A percentile compares a stretch with the other conserved stretches of the same genome.
Conservation (phyloP, 192 early-diverging fungal genomes). For the Coemansia sp. region DNA sequence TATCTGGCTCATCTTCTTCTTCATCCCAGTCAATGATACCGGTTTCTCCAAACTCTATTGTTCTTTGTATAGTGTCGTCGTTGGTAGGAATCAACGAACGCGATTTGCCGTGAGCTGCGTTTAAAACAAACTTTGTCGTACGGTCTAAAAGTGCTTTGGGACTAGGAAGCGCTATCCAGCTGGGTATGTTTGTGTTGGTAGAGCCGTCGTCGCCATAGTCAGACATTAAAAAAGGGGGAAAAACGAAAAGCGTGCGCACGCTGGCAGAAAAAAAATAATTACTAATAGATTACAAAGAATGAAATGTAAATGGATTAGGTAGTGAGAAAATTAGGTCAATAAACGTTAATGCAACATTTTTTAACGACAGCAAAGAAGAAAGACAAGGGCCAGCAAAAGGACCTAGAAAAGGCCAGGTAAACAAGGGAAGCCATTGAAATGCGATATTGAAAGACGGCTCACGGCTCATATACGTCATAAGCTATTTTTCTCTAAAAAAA, state of each 20-base stretch:
- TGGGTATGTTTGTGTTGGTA: slow-evolving; percentile 1
- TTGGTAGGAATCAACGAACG: slow-evolving; percentile 46
- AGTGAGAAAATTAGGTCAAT: no score
- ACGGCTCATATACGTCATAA: no score
- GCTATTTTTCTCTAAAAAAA: no score
- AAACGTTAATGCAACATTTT: no score
- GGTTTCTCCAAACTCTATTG: slow-evolving; percentile 5
- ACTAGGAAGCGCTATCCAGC: slow-evolving; percentile 28
- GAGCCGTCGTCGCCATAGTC: slow-evolving; percentile 23
- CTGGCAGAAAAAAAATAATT: background rate
- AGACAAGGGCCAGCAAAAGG: no score
- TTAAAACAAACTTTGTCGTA: slow-evolving; percentile 49
- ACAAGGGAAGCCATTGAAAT: no score
- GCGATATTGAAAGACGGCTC: no score
- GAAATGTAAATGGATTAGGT: no score
- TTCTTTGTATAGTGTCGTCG: slow-evolving; percentile 6
- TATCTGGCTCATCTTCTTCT: background rate
- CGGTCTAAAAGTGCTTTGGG: slow-evolving; percentile 35
- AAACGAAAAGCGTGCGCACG: background rate
- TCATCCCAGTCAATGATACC: slow-evolving; percentile 22
- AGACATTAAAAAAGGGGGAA: slow-evolving; percentile 10
- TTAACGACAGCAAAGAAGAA: no score
- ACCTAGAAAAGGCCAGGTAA: no score
- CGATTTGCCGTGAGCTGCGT: slow-evolving; percentile 48
- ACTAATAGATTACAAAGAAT: background rate